Evolutionary conservation across 2,329 filamentous ascomycete genomes (phyloP).

Genomic region (Chrysoporthe puriensis): DNA sequence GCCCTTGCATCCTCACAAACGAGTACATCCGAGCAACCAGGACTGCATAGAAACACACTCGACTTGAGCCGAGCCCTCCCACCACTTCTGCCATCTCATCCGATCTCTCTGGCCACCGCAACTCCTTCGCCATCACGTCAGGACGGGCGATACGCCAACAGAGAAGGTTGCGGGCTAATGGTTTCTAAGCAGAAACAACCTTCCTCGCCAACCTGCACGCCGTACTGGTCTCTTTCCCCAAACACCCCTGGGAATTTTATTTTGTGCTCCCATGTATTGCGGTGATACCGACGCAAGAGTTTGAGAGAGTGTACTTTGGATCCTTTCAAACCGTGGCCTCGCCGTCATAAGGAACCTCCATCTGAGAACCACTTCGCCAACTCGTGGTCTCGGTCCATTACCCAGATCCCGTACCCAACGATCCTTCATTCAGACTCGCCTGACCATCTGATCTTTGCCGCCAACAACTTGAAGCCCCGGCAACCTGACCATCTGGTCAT

Average conservation of each 20-base stretch:
- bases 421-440: not conserved
- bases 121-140: not conserved
- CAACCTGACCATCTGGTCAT: not conserved
- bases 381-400: not conserved
- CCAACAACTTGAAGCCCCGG: not conserved
- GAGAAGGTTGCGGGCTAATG: not conserved
- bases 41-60: not conserved
- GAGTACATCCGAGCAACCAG: not conserved
- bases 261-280: no score
- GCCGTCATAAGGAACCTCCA: not conserved
- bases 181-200: not conserved
- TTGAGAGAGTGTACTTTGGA: not conserved
- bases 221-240: not conserved
- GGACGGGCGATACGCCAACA: not conserved
- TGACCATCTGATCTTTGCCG: not conserved
- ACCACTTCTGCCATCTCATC: constrained; percentile 4
- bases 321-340: not conserved
- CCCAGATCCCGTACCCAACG: not conserved
- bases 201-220: not conserved
- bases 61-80: not conserved
- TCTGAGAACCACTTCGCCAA: not conserved
- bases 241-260: no score
- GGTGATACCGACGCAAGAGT: not conserved
- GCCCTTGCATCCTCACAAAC: not conserved
- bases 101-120: not conserved